A percentile compares a stretch with the other conserved stretches of the same genome.
phyloP scores from a whole-genome alignment of 2,329 filamentous ascomycete species.

The Eutypella sp. region DNA sequence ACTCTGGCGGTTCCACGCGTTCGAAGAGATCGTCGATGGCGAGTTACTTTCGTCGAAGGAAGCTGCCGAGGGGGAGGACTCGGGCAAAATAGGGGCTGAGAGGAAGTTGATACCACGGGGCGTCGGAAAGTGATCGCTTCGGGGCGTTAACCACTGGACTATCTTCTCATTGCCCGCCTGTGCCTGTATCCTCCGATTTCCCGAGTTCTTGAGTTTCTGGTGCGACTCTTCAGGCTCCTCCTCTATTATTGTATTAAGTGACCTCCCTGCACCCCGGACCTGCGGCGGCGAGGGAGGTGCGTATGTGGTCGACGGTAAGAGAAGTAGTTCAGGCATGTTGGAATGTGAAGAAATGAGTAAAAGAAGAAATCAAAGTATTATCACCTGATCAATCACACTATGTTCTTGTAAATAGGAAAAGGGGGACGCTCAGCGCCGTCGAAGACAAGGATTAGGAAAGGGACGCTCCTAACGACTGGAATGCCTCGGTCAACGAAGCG shows the following conservation, averaged over 20 bases:
- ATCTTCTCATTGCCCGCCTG: conserved; percentile 43
- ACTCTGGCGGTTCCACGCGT: conserved; percentile 60
- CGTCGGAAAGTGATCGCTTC: conserved; percentile 65
- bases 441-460: conserved; percentile 25
- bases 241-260: conserved; percentile 63
- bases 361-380: conserved; percentile 17
- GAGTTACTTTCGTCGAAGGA: conserved; percentile 44
- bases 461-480: conserved; percentile 33
- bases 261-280: conserved; percentile 47
- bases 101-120: conserved; percentile 64
- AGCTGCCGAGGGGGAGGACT: conserved; percentile 53
- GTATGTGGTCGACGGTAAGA: conserved; percentile 37
- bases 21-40: conserved; percentile 50
- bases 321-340: conserved; percentile 44
- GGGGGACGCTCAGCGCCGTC: conserved; percentile 29
- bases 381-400: conserved; percentile 14
- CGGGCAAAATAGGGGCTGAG: conserved; percentile 57
- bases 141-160: conserved; percentile 53
- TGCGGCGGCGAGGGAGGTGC: conserved; percentile 48
- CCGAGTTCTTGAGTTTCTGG: conserved; percentile 20
- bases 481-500: conserved; percentile 43
- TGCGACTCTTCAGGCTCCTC: conserved; percentile 42
- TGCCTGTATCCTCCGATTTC: conserved; percentile 21
- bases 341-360: conserved; percentile 17
- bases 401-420: conserved; percentile 13